Evolutionary conservation across 2,329 filamentous ascomycete species (phyloP).

Genomic region (Tolypocladium pustulatum): DNA sequence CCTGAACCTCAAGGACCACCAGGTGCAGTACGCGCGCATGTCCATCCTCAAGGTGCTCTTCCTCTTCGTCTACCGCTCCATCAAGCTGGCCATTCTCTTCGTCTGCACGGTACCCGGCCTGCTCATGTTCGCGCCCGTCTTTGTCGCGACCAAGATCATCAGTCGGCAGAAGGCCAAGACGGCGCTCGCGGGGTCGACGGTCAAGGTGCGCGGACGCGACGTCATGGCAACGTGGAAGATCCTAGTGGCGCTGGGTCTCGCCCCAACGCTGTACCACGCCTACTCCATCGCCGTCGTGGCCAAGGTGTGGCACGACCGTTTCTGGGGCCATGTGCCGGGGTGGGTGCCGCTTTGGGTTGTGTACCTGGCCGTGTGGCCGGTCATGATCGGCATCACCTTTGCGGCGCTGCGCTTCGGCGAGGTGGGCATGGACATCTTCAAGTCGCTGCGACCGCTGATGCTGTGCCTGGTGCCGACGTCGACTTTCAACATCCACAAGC

Average conservation of each 20-base stretch:
- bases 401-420: slow-evolving; percentile 91
- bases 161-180: slow-evolving; percentile 73
- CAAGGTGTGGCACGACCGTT: slow-evolving; percentile 71
- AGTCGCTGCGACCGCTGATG: slow-evolving; percentile 80
- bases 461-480: slow-evolving; percentile 77
- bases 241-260: slow-evolving; percentile 74
- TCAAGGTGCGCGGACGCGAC: slow-evolving; percentile 80
- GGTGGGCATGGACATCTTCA: slow-evolving; percentile 97
- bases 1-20: slow-evolving; percentile 83
- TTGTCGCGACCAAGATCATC: slow-evolving; percentile 73
- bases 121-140: slow-evolving; percentile 79
- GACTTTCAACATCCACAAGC: slow-evolving; percentile 70
- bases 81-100: slow-evolving; percentile 66
- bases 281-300: slow-evolving; percentile 67
- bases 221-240: slow-evolving; percentile 94
- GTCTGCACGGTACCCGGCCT: slow-evolving; percentile 78
- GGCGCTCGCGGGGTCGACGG: slow-evolving; percentile 73
- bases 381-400: slow-evolving; percentile 85
- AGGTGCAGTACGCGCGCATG: slow-evolving; percentile 84
- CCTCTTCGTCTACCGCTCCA: slow-evolving; percentile 67
- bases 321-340: slow-evolving; percentile 70
- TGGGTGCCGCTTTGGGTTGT: slow-evolving; percentile 74
- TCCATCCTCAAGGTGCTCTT: slow-evolving; percentile 65
- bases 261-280: slow-evolving; percentile 70
- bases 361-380: slow-evolving; percentile 61